These are phyloP conservation scores for Penicillium hordei DNA, from an alignment of 2,329 filamentous ascomycete species.

Conservation along the genomic window DNA sequence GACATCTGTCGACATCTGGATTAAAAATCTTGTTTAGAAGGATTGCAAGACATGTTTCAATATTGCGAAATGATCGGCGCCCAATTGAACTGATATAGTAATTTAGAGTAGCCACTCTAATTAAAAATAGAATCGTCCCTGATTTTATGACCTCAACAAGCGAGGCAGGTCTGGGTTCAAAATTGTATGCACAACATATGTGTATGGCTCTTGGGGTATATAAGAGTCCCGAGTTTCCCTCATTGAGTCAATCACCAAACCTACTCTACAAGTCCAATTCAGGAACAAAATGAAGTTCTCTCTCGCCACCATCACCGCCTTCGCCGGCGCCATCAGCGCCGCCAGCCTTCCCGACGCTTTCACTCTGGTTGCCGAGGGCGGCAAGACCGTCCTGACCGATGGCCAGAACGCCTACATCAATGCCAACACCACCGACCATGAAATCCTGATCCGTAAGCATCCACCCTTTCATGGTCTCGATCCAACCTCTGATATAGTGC, in stretches of 20 bases:
- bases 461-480: background rate
- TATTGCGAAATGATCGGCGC: constrained; percentile 5
- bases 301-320: constrained; percentile 23
- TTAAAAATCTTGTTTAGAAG: background rate
- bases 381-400: constrained; percentile 27
- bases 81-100: constrained; percentile 2
- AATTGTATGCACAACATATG: background rate
- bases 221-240: background rate
- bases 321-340: constrained; percentile 25
- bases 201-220: background rate
- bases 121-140: constrained; percentile 2
- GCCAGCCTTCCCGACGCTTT: constrained; percentile 27
- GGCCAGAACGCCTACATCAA: constrained; percentile 27
- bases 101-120: background rate
- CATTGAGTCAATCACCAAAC: background rate
- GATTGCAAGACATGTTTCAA: constrained; percentile 21
- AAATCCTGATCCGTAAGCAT: constrained; percentile 30
- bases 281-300: constrained; percentile 30
- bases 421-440: constrained; percentile 20
- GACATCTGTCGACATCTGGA: background rate
- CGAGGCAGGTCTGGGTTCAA: background rate
- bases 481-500: background rate
- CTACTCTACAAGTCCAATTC: background rate
- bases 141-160: background rate
- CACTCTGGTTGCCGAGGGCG: constrained; percentile 30